Evolutionary conservation across 2,329 filamentous ascomycete species (phyloP).

Genomic region (Aspergillus sp.): DNA sequence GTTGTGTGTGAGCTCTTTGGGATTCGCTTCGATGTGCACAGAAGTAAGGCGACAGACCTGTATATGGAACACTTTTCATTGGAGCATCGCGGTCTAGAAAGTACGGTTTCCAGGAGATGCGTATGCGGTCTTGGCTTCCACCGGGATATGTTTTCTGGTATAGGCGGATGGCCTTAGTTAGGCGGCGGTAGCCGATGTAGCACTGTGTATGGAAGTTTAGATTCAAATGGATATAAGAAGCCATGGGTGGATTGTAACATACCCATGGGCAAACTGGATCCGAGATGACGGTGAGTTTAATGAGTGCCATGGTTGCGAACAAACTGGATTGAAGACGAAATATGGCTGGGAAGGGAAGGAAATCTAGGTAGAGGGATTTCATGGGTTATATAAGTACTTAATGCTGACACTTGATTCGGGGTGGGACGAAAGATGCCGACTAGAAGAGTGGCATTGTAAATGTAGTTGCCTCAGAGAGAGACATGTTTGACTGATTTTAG

Average conservation of each 20-base stretch:
- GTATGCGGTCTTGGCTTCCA: conserved; percentile 38
- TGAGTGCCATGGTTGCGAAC: conserved; percentile 15
- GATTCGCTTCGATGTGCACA: neutral
- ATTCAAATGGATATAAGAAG: conserved; percentile 14
- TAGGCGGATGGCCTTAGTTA: conserved; percentile 42
- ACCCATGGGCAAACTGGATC: conserved; percentile 37
- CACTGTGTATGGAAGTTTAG: conserved; percentile 27
- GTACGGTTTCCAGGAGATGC: conserved; percentile 42
- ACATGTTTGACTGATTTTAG: too few relatives aligned
- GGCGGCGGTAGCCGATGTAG: conserved; percentile 44
- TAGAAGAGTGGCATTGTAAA: too few relatives aligned
- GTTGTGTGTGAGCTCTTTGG: neutral
- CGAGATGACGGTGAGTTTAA: conserved; percentile 28
- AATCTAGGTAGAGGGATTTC: too few relatives aligned
- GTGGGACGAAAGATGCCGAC: too few relatives aligned
- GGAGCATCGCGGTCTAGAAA: conserved; percentile 35
- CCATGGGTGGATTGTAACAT: neutral
- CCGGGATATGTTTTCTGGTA: conserved; percentile 46
- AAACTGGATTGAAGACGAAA: neutral
- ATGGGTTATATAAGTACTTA: too few relatives aligned
- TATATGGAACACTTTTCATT: conserved; percentile 14
- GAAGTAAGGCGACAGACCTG: conserved; percentile 6
- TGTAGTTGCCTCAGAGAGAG: too few relatives aligned
- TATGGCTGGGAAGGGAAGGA: too few relatives aligned
- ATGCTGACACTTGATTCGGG: too few relatives aligned